Evolutionary conservation across 495 filamentous ascomycete genomes (phyloP), one percentile per base, ranked within the genome.

Genomic region (Penicillium fimorum): DNA sequence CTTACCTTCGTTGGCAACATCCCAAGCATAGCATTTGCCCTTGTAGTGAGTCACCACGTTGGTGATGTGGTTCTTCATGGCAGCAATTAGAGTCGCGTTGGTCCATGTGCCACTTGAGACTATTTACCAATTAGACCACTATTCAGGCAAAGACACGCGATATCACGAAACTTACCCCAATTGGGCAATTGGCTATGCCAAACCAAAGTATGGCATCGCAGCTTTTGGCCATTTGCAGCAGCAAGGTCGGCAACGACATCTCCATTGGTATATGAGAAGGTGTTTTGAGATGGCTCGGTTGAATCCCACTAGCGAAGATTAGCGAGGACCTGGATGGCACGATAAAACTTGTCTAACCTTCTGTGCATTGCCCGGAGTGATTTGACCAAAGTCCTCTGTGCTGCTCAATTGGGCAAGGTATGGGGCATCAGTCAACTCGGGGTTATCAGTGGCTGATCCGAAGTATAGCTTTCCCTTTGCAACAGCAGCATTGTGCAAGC

Each of bases 171-270:
- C 70, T 15, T 70, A 77, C 79, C 75, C 82, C 81, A 87, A 46
- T 47, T 72, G 11, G 85, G 82, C 7, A 87, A 67, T 58, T 88
- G 83, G 38, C 68, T 74, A 65, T 87, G 69, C 84, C 82, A 88
- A 5, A 84, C 78, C n/a, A 86, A 68, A 9, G 78, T 84, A 63
- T 87, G 83, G 54, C 82, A 86, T 30, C 83, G 65, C 40, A 87
- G 59, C 18, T 74, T 63, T 68, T 87, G 79, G 40, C 75, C 74
- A 53, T 84, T 82, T n/a, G 49, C 57, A 58, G 73, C 67, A 4
- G 85, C 82, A 30, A 80, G 63, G 48, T 75, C 61, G 18, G 78
- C 70, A 59, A 84, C 70, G 51, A 70, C 71, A 54, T 84, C 80
- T 15, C 80, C 83, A 1, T 63, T 62, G 17, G 61, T 60, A 60